Conservation (phyloP, 495 filamentous ascomycete genomes). For the Friedmanniomyces simplex region DNA sequence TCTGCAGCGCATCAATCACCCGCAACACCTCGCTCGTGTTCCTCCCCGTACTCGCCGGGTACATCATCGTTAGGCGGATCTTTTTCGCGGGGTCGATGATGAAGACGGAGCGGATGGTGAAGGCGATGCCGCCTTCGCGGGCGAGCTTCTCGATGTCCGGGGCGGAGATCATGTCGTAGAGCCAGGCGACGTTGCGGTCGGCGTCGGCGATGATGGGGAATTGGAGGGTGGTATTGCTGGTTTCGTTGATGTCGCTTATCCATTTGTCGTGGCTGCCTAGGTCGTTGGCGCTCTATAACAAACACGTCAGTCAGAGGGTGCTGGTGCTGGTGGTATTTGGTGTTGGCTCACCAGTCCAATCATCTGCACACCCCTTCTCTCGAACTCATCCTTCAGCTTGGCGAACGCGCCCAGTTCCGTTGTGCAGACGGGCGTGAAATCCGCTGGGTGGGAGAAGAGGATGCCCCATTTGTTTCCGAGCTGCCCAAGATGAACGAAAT, state of each 20-base stretch:
- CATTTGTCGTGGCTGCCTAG: constrained; percentile 53
- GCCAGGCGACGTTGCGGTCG: constrained; percentile 51
- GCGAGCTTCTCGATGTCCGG: constrained; percentile 48
- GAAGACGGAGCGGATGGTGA: constrained; percentile 60
- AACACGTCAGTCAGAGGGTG: neutral
- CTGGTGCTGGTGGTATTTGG: neutral
- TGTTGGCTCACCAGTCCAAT: constrained; percentile 68
- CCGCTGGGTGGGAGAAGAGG: constrained; percentile 93
- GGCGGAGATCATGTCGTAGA: constrained; percentile 56
- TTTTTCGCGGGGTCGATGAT: constrained; percentile 62
- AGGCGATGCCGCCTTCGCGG: constrained; percentile 35
- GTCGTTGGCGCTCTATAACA: constrained; percentile 51
- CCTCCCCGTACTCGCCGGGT: constrained; percentile 54
- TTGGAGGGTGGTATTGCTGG: constrained; percentile 63
- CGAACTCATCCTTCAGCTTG: constrained; percentile 94
- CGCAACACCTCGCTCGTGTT: constrained; percentile 57
- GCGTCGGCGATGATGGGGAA: constrained; percentile 74
- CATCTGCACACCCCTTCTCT: constrained; percentile 84
- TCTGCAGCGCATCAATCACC: constrained; percentile 56
- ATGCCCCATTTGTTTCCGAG: constrained; percentile 69
- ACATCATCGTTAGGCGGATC: constrained; percentile 57
- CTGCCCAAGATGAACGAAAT: constrained; percentile 48
- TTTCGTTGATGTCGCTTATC: constrained; percentile 96
- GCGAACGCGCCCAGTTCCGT: constrained; percentile 97
- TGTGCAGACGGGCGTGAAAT: constrained; percentile 80